phyloP scores from a whole-genome alignment of 495 filamentous ascomycete species.

The Penicillium goetzii region DNA sequence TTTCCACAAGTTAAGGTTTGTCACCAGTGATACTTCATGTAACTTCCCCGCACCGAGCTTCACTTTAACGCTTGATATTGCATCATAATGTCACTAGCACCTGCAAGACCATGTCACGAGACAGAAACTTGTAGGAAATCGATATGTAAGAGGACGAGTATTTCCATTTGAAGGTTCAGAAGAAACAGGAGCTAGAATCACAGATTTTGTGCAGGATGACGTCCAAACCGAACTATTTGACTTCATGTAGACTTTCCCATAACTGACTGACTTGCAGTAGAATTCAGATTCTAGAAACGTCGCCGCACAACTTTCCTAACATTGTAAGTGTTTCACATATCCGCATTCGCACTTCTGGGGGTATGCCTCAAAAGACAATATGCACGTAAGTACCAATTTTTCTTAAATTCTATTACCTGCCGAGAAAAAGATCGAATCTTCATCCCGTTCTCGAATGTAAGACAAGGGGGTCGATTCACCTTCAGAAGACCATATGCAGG shows the following conservation, averaged over 20 bases:
- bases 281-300: too few relatives aligned
- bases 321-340: background rate
- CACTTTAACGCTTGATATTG: slow-evolving; percentile 53
- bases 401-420: too few relatives aligned
- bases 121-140: slow-evolving; percentile 2
- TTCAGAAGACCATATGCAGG: background rate
- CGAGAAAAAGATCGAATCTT: background rate
- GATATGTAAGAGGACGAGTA: background rate
- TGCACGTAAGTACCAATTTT: background rate
- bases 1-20: background rate
- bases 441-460: background rate
- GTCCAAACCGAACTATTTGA: too few relatives aligned
- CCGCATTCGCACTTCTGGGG: background rate
- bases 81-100: slow-evolving; percentile 63
- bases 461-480: background rate
- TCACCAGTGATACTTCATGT: background rate
- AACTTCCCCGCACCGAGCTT: slow-evolving; percentile 1
- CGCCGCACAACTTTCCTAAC: background rate
- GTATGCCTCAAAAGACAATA: background rate
- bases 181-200: background rate
- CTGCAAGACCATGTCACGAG: slow-evolving; percentile 53
- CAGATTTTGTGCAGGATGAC: background rate
- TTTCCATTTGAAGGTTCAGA: background rate
- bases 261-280: too few relatives aligned
- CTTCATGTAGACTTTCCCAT: too few relatives aligned